phyloP scores from a whole-genome alignment of 768 basidiomycete species.

The Leucosporidium yakuticum region DNA sequence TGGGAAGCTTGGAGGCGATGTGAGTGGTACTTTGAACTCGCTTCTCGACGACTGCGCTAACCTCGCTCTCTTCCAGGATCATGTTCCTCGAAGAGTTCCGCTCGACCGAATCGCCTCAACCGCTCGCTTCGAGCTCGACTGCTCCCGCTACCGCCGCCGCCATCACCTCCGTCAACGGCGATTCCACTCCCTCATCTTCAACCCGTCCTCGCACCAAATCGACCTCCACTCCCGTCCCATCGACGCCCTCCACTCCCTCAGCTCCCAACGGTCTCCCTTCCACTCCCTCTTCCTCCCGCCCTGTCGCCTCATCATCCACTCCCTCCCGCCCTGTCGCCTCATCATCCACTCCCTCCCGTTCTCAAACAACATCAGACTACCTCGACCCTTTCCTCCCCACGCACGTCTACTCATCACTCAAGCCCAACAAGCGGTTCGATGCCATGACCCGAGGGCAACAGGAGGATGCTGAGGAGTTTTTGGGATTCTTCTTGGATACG shows the following conservation, averaged over 20 bases:
- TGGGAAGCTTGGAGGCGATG: constrained; percentile 49
- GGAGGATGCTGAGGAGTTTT: constrained; percentile 96
- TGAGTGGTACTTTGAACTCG: constrained; percentile 37
- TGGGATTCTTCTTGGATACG: constrained; percentile 94
- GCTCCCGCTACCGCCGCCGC: no score
- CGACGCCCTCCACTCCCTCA: not conserved
- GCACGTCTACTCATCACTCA: constrained; percentile 85
- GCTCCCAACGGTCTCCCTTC: constrained; percentile 47
- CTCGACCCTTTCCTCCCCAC: constrained; percentile 72
- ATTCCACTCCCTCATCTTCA: no score
- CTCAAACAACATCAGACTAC: constrained; percentile 26
- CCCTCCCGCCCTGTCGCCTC: constrained; percentile 24
- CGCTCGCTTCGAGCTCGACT: constrained; percentile 39
- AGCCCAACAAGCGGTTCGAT: constrained; percentile 87
- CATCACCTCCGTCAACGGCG: not conserved
- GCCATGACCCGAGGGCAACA: constrained; percentile 90
- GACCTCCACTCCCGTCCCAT: no score
- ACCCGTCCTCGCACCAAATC: no score
- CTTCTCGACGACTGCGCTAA: not conserved
- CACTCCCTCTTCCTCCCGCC: constrained; percentile 3
- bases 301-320: constrained; percentile 3
- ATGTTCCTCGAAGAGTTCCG: constrained; percentile 71
- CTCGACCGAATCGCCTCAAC: constrained; percentile 40
- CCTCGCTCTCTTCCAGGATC: constrained; percentile 46
- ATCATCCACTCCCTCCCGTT: constrained; percentile 37